Base-by-base conservation (phyloP, 129 eudicot genomes). In the Helianthus tuberosus region DNA sequence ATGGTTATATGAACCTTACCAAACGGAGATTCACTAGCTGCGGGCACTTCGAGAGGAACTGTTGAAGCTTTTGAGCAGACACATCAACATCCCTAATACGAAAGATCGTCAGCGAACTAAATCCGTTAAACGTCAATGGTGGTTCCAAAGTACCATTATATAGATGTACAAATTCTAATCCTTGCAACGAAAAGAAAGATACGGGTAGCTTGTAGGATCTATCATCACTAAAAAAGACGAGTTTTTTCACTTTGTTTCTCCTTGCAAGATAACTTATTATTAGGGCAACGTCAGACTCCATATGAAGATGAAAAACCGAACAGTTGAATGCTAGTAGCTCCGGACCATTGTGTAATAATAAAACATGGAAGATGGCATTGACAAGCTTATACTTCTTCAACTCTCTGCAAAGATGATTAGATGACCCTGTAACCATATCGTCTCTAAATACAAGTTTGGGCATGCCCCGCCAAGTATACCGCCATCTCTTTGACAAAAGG, bases 21-120 rank as follows among this genome's bases (percentile, higher is more conserved):
- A n/a, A n/a, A n/a, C n/a, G n/a, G n/a, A n/a, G n/a, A n/a, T n/a
- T n/a, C n/a, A n/a, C n/a, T n/a, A n/a, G n/a, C n/a, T n/a, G n/a
- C n/a, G 79, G 83, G 64, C 78, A 79, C 15, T 44, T 72, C 46
- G 79, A 66, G 11, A 79, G 70, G 25, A 79, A 79, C 23, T 11
- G 25, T 9, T 20, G 16, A 20, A 73, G 32, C 29, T 29, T 15
- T 36, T 66, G 23, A 17, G 16, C 35, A 66, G 39, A 14, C 48
- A 79, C n/a, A 13, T 6, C 7, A 25, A 73, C 75, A 1, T 79
- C 25, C 38, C n/a, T n/a, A n/a, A n/a, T n/a, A n/a, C 1, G 0
- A 32, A 79, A 67, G 8, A 13, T 6, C 6, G 0, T 66, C 68
- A 79, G 60, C 55, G 17, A 11, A 47, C 65, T 25, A 66, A 79